Conservation (phyloP, 2,329 filamentous ascomycete species). For the Chrysosporium queenslandicum region DNA sequence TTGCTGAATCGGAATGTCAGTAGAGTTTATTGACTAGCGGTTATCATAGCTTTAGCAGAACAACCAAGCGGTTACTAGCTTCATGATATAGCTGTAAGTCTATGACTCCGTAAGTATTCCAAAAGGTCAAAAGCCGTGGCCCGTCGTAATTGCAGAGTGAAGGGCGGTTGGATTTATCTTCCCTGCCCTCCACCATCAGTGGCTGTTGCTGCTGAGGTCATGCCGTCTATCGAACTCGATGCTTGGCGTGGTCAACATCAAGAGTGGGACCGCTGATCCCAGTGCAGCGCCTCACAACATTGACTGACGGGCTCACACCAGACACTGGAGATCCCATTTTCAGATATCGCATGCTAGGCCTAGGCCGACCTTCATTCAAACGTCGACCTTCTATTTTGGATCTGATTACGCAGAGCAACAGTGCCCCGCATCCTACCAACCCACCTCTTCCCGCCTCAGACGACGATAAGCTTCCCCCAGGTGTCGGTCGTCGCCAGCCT, state of each 20-base stretch:
- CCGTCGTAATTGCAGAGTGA: no score
- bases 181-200: no score
- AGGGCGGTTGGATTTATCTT: no score
- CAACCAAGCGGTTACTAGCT: no score
- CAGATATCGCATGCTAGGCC: conserved; percentile 44
- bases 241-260: background rate
- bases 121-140: no score
- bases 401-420: conserved; percentile 45
- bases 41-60: no score
- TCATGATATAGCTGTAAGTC: no score
- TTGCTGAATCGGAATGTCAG: no score
- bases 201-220: background rate
- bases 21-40: no score
- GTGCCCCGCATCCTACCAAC: conserved; percentile 18
- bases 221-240: background rate
- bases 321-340: background rate
- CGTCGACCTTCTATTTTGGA: conserved; percentile 54
- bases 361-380: conserved; percentile 48
- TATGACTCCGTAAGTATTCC: no score
- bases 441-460: background rate
- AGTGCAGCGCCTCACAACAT: background rate
- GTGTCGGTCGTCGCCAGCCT: background rate
- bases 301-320: background rate
- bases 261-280: background rate
- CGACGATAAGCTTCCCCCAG: background rate